These are phyloP conservation scores for Teratosphaeria destructans DNA, from an alignment of 2,329 filamentous ascomycete species.

Conservation along the genomic window DNA sequence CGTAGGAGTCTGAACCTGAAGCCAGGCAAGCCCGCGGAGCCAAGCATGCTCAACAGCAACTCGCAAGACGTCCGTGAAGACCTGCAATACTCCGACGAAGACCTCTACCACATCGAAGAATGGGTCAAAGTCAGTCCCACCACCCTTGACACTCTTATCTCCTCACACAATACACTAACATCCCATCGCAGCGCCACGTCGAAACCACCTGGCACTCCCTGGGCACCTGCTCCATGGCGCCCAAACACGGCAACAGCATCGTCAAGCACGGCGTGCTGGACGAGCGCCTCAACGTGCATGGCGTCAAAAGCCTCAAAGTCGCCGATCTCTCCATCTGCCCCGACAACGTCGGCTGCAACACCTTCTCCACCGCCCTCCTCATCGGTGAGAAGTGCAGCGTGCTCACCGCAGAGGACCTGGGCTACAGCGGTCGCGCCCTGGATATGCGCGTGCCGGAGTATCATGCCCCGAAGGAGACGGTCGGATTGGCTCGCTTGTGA, in stretches of 20 bases:
- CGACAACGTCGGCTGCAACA: slow-evolving; percentile 59
- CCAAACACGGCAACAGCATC: slow-evolving; percentile 64
- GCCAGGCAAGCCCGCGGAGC: slow-evolving; percentile 41
- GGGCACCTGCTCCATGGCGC: slow-evolving; percentile 66
- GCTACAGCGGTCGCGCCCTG: slow-evolving; percentile 60
- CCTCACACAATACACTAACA: not conserved
- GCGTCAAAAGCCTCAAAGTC: slow-evolving; percentile 66
- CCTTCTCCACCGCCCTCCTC: slow-evolving; percentile 58
- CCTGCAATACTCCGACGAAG: slow-evolving; percentile 53
- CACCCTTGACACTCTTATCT: not conserved
- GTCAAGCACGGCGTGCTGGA: slow-evolving; percentile 72
- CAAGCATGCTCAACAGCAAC: slow-evolving; percentile 53
- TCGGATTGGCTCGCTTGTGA: slow-evolving; percentile 32
- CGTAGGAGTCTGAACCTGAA: slow-evolving; percentile 53
- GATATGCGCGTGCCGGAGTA: slow-evolving; percentile 61
- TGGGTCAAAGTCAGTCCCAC: slow-evolving; percentile 50
- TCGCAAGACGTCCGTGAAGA: slow-evolving; percentile 50
- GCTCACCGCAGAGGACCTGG: slow-evolving; percentile 61
- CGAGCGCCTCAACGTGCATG: slow-evolving; percentile 67
- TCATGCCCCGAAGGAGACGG: slow-evolving; percentile 36
- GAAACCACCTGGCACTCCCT: slow-evolving; percentile 65
- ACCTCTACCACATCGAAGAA: slow-evolving; percentile 58
- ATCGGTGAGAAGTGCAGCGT: slow-evolving; percentile 67
- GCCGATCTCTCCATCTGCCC: slow-evolving; percentile 67
- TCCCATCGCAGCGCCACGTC: slow-evolving; percentile 47